Base-by-base conservation (phyloP, 2,329 filamentous ascomycete species). In the Nothophoma quercina region DNA sequence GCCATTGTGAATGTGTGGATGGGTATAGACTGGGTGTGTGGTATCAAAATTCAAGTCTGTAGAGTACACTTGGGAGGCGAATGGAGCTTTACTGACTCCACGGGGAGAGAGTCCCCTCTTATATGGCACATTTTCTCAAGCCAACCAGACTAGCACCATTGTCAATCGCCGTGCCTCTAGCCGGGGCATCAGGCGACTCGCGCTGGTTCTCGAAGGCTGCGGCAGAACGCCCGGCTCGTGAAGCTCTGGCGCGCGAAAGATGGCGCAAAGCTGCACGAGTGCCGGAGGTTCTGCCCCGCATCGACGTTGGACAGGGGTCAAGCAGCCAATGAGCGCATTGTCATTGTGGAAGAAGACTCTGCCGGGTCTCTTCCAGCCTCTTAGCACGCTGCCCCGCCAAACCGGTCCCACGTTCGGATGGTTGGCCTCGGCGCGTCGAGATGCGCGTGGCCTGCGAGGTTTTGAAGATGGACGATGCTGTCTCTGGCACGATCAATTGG, bases 321-420 rank as follows among this genome's bases (percentile, higher is more conserved):
- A 10, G 30, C 43, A 88, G 74, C 93, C 88, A 79, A 89, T 91
- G 56, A 75, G 69, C 63, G 56, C 40, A 23, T 39, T 34, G 41
- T 25, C 34, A 39, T 38, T 38, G 29, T 15, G 70, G 70, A 59
- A 60, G 58, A 72, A 64, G 35, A 43, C 58, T 67, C 62, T 58
- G 15, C 67, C 69, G 51, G 45, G 52, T 9, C 43, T 68, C 50
- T 54, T 64, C 63, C 67, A 13, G 16, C 4, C 38, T 28, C 26
- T 29, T 51, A 46, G 43, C 22, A 19, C 28, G 26, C 23, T 56
- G 58, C 67, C 68, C 67, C 68, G 59, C 63, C 60, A 47, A n/a
- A n/a, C 65, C 61, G 56, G 58, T 49, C 53, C 51, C 22, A 34
- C 19, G 25, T 30, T 22, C 58, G 55, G 59, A 48, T 39, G 22